phyloP scores from a whole-genome alignment of 306 rosid genomes.

The Chamaecrista fasciculata region DNA sequence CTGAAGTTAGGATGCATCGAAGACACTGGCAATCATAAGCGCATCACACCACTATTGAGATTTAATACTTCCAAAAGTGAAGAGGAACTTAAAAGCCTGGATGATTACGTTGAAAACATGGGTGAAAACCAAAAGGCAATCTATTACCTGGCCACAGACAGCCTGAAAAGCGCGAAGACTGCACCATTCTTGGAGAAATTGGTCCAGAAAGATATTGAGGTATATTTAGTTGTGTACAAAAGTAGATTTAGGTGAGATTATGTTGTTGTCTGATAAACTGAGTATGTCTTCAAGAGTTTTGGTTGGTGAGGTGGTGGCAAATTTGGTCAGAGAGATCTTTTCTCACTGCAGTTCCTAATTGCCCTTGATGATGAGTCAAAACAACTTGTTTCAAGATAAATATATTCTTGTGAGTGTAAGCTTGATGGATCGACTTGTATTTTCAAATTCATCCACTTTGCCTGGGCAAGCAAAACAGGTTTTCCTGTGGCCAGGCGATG shows the following conservation, averaged over 20 bases:
- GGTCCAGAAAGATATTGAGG: conserved; percentile 93
- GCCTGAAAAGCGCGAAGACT: conserved; percentile 92
- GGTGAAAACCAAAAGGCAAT: conserved; percentile 91
- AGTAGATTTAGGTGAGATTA: not conserved
- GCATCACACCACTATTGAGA: conserved; percentile 84
- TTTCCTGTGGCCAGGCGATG: not conserved
- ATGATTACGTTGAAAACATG: conserved; percentile 92
- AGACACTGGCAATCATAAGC: conserved; percentile 96
- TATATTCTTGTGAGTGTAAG: not conserved
- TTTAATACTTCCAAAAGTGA: conserved; percentile 90
- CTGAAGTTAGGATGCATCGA: conserved; percentile 87
- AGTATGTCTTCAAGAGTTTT: not conserved
- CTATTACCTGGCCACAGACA: conserved; percentile 93
- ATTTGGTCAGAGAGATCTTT: not conserved
- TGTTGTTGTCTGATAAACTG: not conserved
- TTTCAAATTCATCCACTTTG: not conserved
- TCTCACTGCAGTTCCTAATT: not conserved
- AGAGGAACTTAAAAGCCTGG: conserved; percentile 84
- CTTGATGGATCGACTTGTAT: not conserved
- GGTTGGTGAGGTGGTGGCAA: not conserved
- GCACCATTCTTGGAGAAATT: conserved; percentile 97
- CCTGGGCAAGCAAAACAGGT: not conserved
- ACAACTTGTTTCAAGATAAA: not conserved
- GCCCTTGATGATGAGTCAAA: not conserved
- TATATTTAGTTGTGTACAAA: conserved; percentile 69